Evolutionary conservation across 1,139 yeast genomes (phyloP), one percentile per base, ranked within the genome.

Genomic region (Zygoascus hellenicus): DNA sequence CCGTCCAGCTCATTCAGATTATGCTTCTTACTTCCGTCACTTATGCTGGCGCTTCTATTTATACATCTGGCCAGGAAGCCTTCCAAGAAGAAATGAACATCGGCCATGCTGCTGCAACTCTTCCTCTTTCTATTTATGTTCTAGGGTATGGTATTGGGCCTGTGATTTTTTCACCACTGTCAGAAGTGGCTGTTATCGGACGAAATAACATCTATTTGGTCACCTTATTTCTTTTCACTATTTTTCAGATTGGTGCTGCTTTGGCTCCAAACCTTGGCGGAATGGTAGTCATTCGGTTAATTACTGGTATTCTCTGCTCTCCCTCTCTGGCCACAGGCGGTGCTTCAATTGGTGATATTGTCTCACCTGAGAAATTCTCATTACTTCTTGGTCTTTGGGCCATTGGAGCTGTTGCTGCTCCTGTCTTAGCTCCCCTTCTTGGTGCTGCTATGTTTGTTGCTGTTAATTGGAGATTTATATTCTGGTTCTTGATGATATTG

Each of bases 261-360:
- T 68, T 81, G 45, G 67, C 79, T 1, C 65, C 71, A 26, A 79
- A 80, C 54, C 72, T 82, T 35, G 63, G 65, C 2, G 59, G 63
- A 1, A 56, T 69, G 19, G 68, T 86, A 43, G 83, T 87, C 1
- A 67, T 86, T 46, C 72, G 97, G 56, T 84, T 88, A 62, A 77
- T 89, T 55, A 76, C 88, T 36, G 97, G 97, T 3, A 71, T 83
- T 29, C 73, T 84, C 49, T 86, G 94, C 0, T 80, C 92, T 3
- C 96, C 96, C 4, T 89, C 95, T 0, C 72, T 89, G 61, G 81
- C 95, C 3, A 80, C 87, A 55, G 96, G 92, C 9, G 94, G 90
- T 49, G 97, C 96, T 50, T 80, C 95, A 2, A 77, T 88, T 51
- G 75, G 83, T 49, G 97, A 89, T 65, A 51, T 64, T 19, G 50